Percentiles rank a stretch among this genome's conserved stretches.
Conservation (phyloP, 2,329 filamentous ascomycete species). For the Nemania sp. region DNA sequence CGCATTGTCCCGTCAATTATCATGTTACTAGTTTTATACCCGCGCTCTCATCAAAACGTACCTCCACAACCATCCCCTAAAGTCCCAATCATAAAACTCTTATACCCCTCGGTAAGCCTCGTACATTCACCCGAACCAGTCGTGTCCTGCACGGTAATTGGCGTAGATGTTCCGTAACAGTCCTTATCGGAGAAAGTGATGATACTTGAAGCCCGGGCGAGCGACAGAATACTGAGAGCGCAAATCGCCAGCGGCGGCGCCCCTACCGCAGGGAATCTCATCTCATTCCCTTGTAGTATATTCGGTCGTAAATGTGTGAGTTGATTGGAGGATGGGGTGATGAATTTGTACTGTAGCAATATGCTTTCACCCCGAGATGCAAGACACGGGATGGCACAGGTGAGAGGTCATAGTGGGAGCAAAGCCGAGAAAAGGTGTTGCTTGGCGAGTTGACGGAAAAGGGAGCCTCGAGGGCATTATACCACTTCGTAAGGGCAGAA, state of each 20-base stretch:
- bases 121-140: slow-evolving; percentile 17
- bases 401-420: not conserved
- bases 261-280: slow-evolving; percentile 4
- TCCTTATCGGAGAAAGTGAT: slow-evolving; percentile 9
- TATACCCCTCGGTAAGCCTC: slow-evolving; percentile 2
- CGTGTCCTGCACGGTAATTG: slow-evolving; percentile 4
- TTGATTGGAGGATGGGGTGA: not conserved
- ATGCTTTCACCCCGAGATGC: too few relatives aligned
- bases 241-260: slow-evolving; percentile 8
- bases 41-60: slow-evolving; percentile 4
- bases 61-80: slow-evolving; percentile 15
- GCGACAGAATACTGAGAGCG: slow-evolving; percentile 4
- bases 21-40: not conserved
- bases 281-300: slow-evolving; percentile 6
- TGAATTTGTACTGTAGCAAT: too few relatives aligned
- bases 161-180: not conserved
- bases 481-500: too few relatives aligned
- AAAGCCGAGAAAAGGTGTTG: not conserved
- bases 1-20: slow-evolving; percentile 9
- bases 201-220: slow-evolving; percentile 3
- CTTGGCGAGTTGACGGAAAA: not conserved
- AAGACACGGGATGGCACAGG: too few relatives aligned
- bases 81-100: slow-evolving; percentile 16
- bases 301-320: not conserved
- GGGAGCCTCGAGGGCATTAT: not conserved